These are phyloP conservation scores for Xylaria sp. DNA, from an alignment of 2,329 filamentous ascomycete genomes.

Conservation along the genomic window DNA sequence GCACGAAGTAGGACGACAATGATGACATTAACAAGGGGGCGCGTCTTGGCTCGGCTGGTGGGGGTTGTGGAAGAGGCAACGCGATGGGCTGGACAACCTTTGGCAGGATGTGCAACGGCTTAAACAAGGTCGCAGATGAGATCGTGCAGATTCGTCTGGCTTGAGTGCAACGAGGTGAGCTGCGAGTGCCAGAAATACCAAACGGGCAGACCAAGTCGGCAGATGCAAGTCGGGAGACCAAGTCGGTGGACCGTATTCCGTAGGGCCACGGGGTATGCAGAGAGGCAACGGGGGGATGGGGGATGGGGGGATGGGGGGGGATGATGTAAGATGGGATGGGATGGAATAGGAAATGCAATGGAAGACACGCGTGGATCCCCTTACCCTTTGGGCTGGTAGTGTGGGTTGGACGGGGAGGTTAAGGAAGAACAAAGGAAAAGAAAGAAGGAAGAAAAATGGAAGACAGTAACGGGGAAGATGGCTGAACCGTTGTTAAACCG, in stretches of 20 bases:
- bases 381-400: slow-evolving; percentile 3
- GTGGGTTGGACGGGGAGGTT: slow-evolving; percentile 1
- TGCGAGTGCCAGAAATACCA: no score
- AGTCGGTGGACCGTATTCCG: no score
- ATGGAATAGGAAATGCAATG: neutral
- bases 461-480: neutral
- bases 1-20: slow-evolving; percentile 4
- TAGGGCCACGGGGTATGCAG: neutral
- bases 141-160: slow-evolving; percentile 19
- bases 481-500: neutral
- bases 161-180: slow-evolving; percentile 15
- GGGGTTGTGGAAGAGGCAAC: slow-evolving; percentile 14
- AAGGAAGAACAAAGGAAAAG: slow-evolving; percentile 9
- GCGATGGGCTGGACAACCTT: slow-evolving; percentile 25
- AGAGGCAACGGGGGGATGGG: slow-evolving; percentile 13
- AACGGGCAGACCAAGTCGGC: no score
- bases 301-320: slow-evolving; percentile 14
- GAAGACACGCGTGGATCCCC: slow-evolving; percentile 3
- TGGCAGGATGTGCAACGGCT: slow-evolving; percentile 16
- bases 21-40: slow-evolving; percentile 11
- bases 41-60: slow-evolving; percentile 11
- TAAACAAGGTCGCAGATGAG: slow-evolving; percentile 13
- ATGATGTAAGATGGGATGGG: slow-evolving; percentile 5
- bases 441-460: neutral
- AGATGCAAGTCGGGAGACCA: no score